Evolutionary conservation across 2,329 filamentous ascomycete species (phyloP).

Genomic region (Ophiostoma pallidulum): DNA sequence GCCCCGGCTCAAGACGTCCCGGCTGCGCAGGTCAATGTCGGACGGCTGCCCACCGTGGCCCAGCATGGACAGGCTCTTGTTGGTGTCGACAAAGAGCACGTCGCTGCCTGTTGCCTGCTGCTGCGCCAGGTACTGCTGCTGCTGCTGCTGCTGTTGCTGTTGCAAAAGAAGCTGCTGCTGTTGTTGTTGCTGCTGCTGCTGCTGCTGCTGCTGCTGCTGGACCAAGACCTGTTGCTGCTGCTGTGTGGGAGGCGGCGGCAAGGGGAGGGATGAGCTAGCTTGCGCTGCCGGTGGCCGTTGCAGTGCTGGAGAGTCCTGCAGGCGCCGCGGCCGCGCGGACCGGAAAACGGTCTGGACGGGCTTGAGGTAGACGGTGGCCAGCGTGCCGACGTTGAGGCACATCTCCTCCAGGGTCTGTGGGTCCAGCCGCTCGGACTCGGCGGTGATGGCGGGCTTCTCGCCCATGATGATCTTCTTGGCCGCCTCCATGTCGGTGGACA

Average conservation of each 20-base stretch:
- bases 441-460: conserved; percentile 90
- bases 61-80: conserved; percentile 52
- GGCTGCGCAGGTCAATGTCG: conserved; percentile 37
- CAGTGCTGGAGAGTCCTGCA: conserved; percentile 76
- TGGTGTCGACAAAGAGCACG: conserved; percentile 34
- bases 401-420: conserved; percentile 89
- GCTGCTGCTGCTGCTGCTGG: conserved; percentile 5
- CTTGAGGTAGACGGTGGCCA: conserved; percentile 96
- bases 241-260: conserved; percentile 20
- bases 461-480: conserved; percentile 93
- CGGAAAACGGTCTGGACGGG: conserved; percentile 96
- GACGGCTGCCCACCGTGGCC: conserved; percentile 44
- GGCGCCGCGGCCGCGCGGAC: conserved; percentile 66
- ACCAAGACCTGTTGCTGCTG: conserved; percentile 8
- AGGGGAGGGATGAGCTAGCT: conserved; percentile 3
- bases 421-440: conserved; percentile 90
- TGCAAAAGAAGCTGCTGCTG: too few species aligned
- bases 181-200: conserved; percentile 8
- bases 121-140: conserved; percentile 8
- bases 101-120: conserved; percentile 15
- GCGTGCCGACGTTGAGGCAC: conserved; percentile 89
- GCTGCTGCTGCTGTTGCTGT: conserved; percentile 2
- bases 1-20: conserved; percentile 13
- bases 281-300: conserved; percentile 57
- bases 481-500: conserved; percentile 81